Evolutionary conservation across 2,329 filamentous ascomycete species (phyloP), one percentile per base, ranked within the genome.

Genomic region (Acrocalymma vagum): DNA sequence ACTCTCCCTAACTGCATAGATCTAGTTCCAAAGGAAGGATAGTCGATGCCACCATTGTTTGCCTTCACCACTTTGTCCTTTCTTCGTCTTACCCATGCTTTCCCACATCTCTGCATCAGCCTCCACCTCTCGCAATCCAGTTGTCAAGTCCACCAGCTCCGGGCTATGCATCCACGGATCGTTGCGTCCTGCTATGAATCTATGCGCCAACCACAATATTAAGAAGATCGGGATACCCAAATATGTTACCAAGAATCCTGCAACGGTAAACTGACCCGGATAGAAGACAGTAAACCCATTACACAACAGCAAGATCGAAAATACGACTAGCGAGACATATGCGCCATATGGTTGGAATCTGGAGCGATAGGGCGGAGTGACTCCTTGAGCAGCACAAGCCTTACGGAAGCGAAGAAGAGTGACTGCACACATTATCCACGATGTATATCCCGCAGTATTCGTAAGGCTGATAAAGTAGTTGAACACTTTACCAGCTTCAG

Each of bases 221-320:
- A 51, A 21, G 35, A 51, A 56, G 15, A 56, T 51, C 4, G 50
- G 52, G 18, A 54, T 48, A n/a, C 47, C 48, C n/a, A 85, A 76
- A 51, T 86, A 86, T 0, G 80, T 75, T 0, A 82, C 83, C 53
- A 85, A 69, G 54, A 93, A 93, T 53, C 76, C 75, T 4, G 76
- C 72, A 0, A 76, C 79, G 6, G 73, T 78, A 78, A 84, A 92
- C 16, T 83, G 72, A 60, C 86, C 43, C 9, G 43, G 47, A 20
- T 37, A 85, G 63, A 92, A 90, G 8, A 85, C 79, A 22, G 83
- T 79, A 67, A 90, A 91, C 1, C 87, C 87, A 55, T 88, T 88
- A 52, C 87, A 84, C 4, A 91, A 66, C 1, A 79, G 81, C n/a
- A 90, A 73, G 14, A 88, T 66, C 5, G 66, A 60, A 35, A 89